Evolutionary conservation across 2,329 filamentous ascomycete species (phyloP).

Genomic region (Tolypocladium ophioglossoides): DNA sequence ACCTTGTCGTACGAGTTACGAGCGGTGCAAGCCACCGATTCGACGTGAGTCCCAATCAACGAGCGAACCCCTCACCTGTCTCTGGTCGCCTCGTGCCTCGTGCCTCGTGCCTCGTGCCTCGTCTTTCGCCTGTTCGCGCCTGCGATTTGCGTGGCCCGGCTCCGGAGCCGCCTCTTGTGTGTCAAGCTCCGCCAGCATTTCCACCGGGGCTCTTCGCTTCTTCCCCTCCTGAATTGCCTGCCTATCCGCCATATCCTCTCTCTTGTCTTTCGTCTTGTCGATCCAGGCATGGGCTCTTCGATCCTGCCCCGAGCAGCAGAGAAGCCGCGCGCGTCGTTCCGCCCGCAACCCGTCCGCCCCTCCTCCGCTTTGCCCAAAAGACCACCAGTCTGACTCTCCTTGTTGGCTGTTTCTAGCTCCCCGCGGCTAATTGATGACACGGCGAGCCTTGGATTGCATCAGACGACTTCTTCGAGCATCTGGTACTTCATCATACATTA

Average conservation of each 20-base stretch:
- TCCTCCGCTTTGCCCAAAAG: neutral
- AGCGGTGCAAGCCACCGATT: neutral
- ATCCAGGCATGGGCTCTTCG: neutral
- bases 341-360: neutral
- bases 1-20: neutral
- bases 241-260: neutral
- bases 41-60: neutral
- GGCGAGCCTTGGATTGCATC: neutral
- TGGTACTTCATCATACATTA: neutral
- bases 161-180: too few species aligned
- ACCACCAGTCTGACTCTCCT: neutral
- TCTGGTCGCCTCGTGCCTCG: neutral
- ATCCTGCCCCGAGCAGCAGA: neutral
- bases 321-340: neutral
- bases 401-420: neutral
- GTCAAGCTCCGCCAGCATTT: too few species aligned
- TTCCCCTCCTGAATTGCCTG: neutral
- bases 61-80: neutral
- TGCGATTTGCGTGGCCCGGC: neutral
- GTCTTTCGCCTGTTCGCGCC: neutral
- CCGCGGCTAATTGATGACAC: neutral
- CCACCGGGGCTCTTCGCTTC: neutral
- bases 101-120: neutral
- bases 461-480: neutral
- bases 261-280: neutral